Base-by-base conservation (phyloP, 2,329 filamentous ascomycete genomes). In the Chrysoporthe deuterocubensis region DNA sequence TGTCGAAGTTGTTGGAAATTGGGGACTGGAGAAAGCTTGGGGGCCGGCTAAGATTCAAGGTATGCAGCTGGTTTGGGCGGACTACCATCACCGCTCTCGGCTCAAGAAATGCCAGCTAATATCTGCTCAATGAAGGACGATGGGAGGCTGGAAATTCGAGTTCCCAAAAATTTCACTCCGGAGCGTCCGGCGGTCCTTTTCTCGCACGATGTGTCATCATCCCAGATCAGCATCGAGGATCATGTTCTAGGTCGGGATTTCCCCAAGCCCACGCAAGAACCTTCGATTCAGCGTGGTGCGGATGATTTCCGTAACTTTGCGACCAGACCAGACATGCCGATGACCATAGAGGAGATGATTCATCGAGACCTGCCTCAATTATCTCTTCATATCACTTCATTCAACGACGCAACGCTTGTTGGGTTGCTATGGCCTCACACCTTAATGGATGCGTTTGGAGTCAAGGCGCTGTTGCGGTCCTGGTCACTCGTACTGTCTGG, bases 391-490 rank as follows among this genome's bases (percentile, higher is more conserved):
- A 75, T 86, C 54, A 79, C 80, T 2, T 78, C 79, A 0, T 86
- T 87, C 71, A 73, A 71, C 1, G 81, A 87, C 65, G 80, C 81
- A 0, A 86, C 84, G 0, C 72, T 86, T 0, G 74, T 87, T 2
- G 76, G 77, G 0, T 68, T 87, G 0, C 74, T 75, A 3, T 84
- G 78, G 75, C 79, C 81, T 0, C 85, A 87, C 71, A 80, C 78
- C 0, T 71, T 85, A 1, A 79, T 81, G 69, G 84, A 86, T 69
- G 81, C 76, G 2, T 77, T 83, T 72, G 83, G 81, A 4, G 76
- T 77, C 50, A 71, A 75, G 4, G 78, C 74, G 3, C 72, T 87
- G 14, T 71, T 85, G 7, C 70, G 76, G 0, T 80, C 77, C 11
- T 87, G 84, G 84, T 81, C 77, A 0, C 73, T 79, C 0, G 77